Evolutionary conservation across 2,329 filamentous ascomycete genomes (phyloP).

Genomic region (Colletotrichum sp.): DNA sequence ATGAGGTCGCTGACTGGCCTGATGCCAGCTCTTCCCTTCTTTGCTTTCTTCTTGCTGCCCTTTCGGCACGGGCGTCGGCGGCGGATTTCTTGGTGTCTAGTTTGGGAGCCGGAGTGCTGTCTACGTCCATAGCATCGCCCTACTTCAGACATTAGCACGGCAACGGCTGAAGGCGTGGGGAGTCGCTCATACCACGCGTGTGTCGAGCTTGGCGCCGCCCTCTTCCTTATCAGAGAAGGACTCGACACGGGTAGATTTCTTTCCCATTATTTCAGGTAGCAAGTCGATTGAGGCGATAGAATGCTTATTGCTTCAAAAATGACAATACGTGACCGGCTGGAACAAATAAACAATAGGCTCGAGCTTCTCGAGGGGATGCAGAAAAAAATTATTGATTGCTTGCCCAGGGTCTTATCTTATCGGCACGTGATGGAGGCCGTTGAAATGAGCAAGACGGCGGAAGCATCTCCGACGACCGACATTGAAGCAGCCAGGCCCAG

Average conservation of each 20-base stretch:
- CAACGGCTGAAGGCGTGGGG: neutral
- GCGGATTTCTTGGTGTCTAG: constrained; percentile 3
- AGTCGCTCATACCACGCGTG: constrained; percentile 7
- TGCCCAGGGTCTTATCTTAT: constrained; percentile 15
- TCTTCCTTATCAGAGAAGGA: constrained; percentile 14
- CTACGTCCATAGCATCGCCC: constrained; percentile 14
- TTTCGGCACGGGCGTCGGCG: constrained; percentile 12
- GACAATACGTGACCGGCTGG: neutral
- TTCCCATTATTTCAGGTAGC: neutral
- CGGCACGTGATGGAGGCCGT: neutral
- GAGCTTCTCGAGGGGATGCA: neutral
- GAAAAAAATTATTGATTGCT: constrained; percentile 6
- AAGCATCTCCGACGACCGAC: neutral
- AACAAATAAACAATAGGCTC: neutral
- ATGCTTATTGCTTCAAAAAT: neutral
- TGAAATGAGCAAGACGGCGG: neutral
- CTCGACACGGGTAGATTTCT: neutral
- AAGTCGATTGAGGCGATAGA: neutral
- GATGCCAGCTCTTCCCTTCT: constrained; percentile 5
- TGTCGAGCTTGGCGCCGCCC: constrained; percentile 9
- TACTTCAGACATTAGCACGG: constrained; percentile 4
- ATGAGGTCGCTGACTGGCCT: neutral
- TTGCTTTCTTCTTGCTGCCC: constrained; percentile 14
- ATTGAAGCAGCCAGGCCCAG: neutral
- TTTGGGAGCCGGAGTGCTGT: constrained; percentile 1